A percentile compares a stretch with the other conserved stretches of the same genome.
These are phyloP conservation scores for Kalmanozyma brasiliensis DNA, from an alignment of 1,284 basidiomycete species.

Conservation along the genomic window DNA sequence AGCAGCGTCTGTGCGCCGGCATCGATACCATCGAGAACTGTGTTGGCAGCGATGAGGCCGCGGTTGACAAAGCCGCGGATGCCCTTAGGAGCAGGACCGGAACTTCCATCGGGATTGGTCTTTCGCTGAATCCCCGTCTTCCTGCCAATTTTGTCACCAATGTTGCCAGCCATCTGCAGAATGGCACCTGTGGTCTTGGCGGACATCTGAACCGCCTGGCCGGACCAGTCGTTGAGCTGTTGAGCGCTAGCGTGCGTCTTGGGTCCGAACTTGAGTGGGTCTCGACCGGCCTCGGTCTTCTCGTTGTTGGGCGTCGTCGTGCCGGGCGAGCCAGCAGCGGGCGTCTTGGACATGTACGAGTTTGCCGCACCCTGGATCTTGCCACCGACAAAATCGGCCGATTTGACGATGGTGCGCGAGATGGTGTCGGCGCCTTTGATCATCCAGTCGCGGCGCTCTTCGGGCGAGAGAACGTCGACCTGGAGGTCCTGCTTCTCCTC, in stretches of 20 bases:
- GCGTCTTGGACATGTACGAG: conserved; percentile 44
- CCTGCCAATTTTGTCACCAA: conserved; percentile 66
- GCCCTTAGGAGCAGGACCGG: conserved; percentile 53
- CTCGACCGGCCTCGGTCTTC: conserved; percentile 23
- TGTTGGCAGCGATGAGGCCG: conserved; percentile 64
- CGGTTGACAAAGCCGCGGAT: conserved; percentile 64
- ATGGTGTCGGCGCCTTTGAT: conserved; percentile 57
- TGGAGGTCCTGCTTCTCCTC: conserved; percentile 32
- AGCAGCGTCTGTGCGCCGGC: conserved; percentile 57
- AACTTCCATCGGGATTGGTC: conserved; percentile 34
- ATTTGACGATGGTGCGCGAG: conserved; percentile 60
- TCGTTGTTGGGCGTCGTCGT: conserved; percentile 22
- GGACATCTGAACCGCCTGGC: conserved; percentile 45
- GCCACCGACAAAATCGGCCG: conserved; percentile 51
- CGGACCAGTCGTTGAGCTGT: conserved; percentile 41
- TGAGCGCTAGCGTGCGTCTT: conserved; percentile 27
- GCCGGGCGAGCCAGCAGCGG: conserved; percentile 31
- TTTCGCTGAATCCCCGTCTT: conserved; percentile 65
- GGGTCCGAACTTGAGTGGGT: conserved; percentile 29
- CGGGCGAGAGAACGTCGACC: conserved; percentile 34
- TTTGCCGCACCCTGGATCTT: conserved; percentile 55
- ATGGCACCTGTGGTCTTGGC: conserved; percentile 62
- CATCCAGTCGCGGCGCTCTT: conserved; percentile 54
- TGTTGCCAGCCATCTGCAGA: conserved; percentile 53
- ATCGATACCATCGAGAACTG: conserved; percentile 67